Base-by-base conservation (phyloP, 2,329 filamentous ascomycete genomes). In the Penicillium sp. region DNA sequence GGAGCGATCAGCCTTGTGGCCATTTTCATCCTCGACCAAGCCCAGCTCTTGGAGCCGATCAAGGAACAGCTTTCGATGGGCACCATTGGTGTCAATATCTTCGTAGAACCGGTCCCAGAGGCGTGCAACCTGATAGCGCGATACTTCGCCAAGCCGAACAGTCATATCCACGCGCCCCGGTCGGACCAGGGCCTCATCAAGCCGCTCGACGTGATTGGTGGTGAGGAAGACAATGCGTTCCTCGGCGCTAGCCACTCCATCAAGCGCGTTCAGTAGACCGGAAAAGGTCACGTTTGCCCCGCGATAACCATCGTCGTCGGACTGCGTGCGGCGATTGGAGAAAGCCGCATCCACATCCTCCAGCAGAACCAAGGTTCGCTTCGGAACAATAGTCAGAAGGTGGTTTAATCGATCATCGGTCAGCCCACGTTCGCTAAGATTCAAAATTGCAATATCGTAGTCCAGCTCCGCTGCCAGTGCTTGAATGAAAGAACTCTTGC, bases 21-120 rank as follows among this genome's bases (percentile, higher is more conserved):
- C 82, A 26, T 78, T 69, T 23, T 78, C 80, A 51, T 84, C 80
- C 19, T 86, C 83, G 53, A 96, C 85, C 26, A 97, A 75, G 0
- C 89, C 88, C 16, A 95, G 78, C 49, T 87, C 82, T 45, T 86
- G 83, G 13, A 96, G 83, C 59, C 85, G 85, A 23, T 81, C 71
- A 62, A 98, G 75, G 77, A 99, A 98, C 19, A 83, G 79, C 66
- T 83, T 77, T 67, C 87, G 86, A 21, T 86, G 84, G 6, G 77
- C 74, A 16, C 87, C 86, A 54, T 86, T 83, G 1, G 68, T 64
- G 69, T 96, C 93, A 25, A 91, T 79, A 33, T 96, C 91, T 4
- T 90, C 89, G 70, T 98, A 99, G 78, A 98, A 99, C 21, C 95
- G 87, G 73, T 96, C 89, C 92, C 93, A 99, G 78, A 99, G 90